These are phyloP conservation scores for Zalaria sp. DNA, from an alignment of 2,329 filamentous ascomycete species.

Conservation along the genomic window DNA sequence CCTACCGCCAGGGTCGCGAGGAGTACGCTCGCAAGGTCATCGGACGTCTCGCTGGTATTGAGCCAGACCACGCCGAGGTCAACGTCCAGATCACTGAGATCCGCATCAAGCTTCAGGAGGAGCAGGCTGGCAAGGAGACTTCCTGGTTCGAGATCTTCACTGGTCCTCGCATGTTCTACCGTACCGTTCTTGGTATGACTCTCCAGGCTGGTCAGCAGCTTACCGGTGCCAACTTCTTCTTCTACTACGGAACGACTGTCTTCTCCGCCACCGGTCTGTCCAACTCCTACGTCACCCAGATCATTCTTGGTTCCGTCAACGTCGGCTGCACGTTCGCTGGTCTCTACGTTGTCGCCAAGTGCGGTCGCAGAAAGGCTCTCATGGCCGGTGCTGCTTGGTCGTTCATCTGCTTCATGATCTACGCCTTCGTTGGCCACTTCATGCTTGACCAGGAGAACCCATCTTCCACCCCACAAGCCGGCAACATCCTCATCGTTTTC, in stretches of 20 bases:
- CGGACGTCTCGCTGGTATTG: constrained; percentile 14
- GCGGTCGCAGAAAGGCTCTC: constrained; percentile 32
- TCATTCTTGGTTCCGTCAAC: constrained; percentile 35
- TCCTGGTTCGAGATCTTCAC: constrained; percentile 16
- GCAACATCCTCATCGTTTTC: constrained; percentile 21
- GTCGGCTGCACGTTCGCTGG: constrained; percentile 32
- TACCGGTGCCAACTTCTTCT: constrained; percentile 20
- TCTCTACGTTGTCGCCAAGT: constrained; percentile 34
- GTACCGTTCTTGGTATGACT: constrained; percentile 16
- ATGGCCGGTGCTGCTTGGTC: constrained; percentile 29
- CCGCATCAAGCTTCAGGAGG: constrained; percentile 17
- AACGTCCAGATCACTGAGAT: constrained; percentile 16
- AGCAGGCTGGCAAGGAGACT: constrained; percentile 10
- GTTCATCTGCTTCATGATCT: constrained; percentile 47
- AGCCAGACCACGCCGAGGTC: constrained; percentile 12
- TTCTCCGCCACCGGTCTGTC: constrained; percentile 34
- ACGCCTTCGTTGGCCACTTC: constrained; percentile 22
- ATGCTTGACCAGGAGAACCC: constrained; percentile 11
- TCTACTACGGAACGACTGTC: constrained; percentile 16
- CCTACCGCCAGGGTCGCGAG: constrained; percentile 15
- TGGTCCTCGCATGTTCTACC: constrained; percentile 15
- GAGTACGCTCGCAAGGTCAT: constrained; percentile 17
- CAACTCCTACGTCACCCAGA: constrained; percentile 31
- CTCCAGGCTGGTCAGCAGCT: constrained; percentile 19
- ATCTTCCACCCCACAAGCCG: constrained; percentile 11